These are phyloP conservation scores for Mikania micrantha DNA, from an alignment of 129 eudicot genomes.

Conservation along the genomic window DNA sequence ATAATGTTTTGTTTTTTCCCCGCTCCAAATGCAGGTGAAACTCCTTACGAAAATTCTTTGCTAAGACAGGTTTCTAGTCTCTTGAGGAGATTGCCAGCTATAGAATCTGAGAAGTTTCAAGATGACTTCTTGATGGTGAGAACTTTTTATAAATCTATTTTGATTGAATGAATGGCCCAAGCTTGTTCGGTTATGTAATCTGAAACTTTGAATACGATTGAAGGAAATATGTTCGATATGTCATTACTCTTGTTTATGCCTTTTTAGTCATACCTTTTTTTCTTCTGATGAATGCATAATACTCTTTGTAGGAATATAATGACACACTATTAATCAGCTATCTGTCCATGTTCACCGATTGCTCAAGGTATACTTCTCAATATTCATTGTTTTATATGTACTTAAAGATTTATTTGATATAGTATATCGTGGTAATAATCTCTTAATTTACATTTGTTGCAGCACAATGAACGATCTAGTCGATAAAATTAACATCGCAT, in stretches of 20 bases:
- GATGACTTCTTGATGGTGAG: conserved; percentile 96
- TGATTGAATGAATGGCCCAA: neutral
- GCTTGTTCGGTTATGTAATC: neutral
- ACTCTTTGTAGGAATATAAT: conserved; percentile 70
- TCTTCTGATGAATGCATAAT: neutral
- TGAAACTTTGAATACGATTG: neutral
- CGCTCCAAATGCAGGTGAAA: conserved; percentile 55
- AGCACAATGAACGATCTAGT: conserved; percentile 97
- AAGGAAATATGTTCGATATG: neutral
- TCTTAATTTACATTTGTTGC: neutral
- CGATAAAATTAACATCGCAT: conserved; percentile 90
- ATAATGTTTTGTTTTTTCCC: neutral
- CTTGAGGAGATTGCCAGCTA: conserved; percentile 91
- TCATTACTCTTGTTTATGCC: too few species aligned
- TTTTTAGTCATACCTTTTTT: too few species aligned
- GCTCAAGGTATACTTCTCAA: conserved; percentile 62
- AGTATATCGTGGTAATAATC: neutral
- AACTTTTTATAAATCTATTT: neutral
- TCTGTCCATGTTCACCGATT: conserved; percentile 95
- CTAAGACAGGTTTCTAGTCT: conserved; percentile 98
- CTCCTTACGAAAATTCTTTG: conserved; percentile 72
- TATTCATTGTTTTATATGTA: neutral
- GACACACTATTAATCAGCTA: conserved; percentile 79
- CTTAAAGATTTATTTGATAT: neutral
- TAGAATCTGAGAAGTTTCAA: conserved; percentile 82